Evolutionary conservation across 495 filamentous ascomycete species (phyloP), one percentile per base, ranked within the genome.

Genomic region (Baudoinia panamericana): DNA sequence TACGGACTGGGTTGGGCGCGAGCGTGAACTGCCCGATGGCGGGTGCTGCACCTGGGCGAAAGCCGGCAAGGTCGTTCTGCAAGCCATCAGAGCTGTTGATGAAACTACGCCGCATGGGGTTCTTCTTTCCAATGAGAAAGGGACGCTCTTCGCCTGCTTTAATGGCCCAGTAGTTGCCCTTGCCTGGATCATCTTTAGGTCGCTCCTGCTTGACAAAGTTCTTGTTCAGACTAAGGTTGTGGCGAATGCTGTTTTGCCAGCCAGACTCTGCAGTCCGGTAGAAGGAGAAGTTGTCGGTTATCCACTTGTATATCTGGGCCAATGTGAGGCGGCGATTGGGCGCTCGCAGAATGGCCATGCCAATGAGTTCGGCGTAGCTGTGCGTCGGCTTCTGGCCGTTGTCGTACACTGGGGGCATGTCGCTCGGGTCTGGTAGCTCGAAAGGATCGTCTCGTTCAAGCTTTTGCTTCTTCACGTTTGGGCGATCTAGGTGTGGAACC

Each of bases 261-360:
- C 90, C 88, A 4, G 82, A 71, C 40, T 93, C 84, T 24, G 76
- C 70, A 13, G 75, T 72, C 41, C 76, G 76, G 64, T 95, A 97
- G 59, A 82, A 93, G 2, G 71, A 73, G 57, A 84, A 97, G 3
- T 80, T 90, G 55, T 96, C 84, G 0, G 84, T 85, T 43, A 97
- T 96, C 90, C 90, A 97, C 55, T 90, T 93, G 72, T 97, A 97
- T 46, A 97, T 97, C 56, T 95, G 87, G n/a, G 86, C 76, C 1
- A 97, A 68, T 1, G 90, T 95, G 35, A 97, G 65, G 27, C 82
- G 77, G 17, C 84, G 76, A 29, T 82, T 77, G 21, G 83, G 76
- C 4, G 90, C 82, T 28, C 90, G 77, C 15, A 96, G 64, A 51
- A 97, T 96, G 17, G 90, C 82, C 86, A 95, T 95, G 47, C 84